Conservation (phyloP, 2,329 filamentous ascomycete genomes). For the Dendrostoma leiphaemia region DNA sequence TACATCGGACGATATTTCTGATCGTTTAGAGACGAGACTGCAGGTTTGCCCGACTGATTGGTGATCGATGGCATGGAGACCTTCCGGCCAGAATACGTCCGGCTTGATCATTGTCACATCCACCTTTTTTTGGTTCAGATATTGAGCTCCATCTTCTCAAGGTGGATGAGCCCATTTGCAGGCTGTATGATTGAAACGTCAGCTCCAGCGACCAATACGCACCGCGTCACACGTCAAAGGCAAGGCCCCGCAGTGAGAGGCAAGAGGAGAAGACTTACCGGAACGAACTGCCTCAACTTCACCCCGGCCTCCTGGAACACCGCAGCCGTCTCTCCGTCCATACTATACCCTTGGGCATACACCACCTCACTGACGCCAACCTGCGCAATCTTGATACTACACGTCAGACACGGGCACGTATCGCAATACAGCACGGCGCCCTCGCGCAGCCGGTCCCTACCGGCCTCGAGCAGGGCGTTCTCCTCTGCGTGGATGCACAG, state of each 20-base stretch:
- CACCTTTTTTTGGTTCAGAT: neutral
- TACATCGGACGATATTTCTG: no score
- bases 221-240: no score
- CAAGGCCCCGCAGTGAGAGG: no score
- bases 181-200: conserved; percentile 42
- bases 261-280: conserved; percentile 53
- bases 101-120: neutral
- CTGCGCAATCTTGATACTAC: conserved; percentile 97
- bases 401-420: conserved; percentile 95
- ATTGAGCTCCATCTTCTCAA: conserved; percentile 50
- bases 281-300: conserved; percentile 80
- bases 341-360: conserved; percentile 90
- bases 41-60: no score
- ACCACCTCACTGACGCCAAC: conserved; percentile 95
- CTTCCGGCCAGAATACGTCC: neutral
- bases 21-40: no score
- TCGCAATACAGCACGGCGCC: conserved; percentile 88
- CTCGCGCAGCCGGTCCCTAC: conserved; percentile 81
- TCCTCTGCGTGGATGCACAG: conserved; percentile 98
- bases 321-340: conserved; percentile 80
- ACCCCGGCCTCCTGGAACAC: conserved; percentile 85
- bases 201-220: neutral
- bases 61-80: neutral
- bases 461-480: conserved; percentile 92
- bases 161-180: conserved; percentile 61